Base-by-base conservation (phyloP, 805 yeast species). In the Starmerella floris region DNA sequence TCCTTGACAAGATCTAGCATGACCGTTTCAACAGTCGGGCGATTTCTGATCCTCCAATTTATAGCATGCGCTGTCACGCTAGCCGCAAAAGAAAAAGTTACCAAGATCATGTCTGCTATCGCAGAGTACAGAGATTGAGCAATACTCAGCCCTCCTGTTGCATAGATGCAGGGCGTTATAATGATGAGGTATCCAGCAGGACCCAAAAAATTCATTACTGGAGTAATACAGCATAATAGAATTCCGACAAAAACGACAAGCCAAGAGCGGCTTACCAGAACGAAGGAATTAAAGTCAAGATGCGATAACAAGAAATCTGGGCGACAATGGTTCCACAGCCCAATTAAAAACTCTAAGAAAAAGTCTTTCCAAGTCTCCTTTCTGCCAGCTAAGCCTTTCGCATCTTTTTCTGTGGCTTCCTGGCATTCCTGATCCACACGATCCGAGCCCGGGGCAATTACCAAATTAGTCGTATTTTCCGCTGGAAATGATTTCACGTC, bases 81-180 rank as follows among this genome's bases (percentile, higher is more conserved):
- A 4, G 41, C 43, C 5, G 42, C 27, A 23, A 46, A 46, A 3
- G 47, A 48, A 9, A 40, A 25, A 2, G 48, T 16, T 3, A 45
- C 43, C 21, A 43, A 36, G 2, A 34, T 9, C 21, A 51, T 23
- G 19, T 42, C 45, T 11, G 37, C 9, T 3, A 53, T 2, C 3
- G 42, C 35, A 5, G 49, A 38, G 17, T 50, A 31, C 10, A 42
- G 35, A 4, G 46, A 42, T 1, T 45, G 46, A 4, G 38, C 21
- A 15, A 46, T 22, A 2, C 58, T 47, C 16, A 42, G 30, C 3
- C 55, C 58, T 2, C 62, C 62, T 1, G 56, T 38, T 0, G 49
- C 47, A 19, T 49, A 47, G 20, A 56, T 41, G 19, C 46, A 30
- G 1, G 45, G 34, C 5, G 40, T 36, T 30, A 58, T 45, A 13